Conservation (phyloP, 2,329 filamentous ascomycete species). For the Botrytis elliptica region DNA sequence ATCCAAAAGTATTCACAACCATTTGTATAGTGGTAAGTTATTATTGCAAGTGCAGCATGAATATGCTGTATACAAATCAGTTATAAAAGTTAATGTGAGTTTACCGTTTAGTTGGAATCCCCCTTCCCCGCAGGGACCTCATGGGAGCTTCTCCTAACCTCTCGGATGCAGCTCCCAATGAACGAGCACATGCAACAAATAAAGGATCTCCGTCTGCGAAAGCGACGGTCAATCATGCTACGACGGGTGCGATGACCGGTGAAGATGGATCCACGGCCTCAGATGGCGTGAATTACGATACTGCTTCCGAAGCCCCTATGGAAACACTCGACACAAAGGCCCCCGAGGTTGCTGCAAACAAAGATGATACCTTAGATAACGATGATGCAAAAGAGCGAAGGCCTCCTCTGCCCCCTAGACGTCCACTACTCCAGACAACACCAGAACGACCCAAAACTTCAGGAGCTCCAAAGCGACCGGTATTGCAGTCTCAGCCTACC, state of each 20-base stretch:
- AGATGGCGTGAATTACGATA: slow-evolving; percentile 7
- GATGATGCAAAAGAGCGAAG: slow-evolving; percentile 40
- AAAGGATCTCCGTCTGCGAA: slow-evolving; percentile 25
- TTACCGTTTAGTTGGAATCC: neutral
- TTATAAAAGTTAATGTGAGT: slow-evolving; percentile 4
- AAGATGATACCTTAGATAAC: slow-evolving; percentile 12
- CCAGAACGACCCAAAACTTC: slow-evolving; percentile 27
- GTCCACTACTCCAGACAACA: slow-evolving; percentile 37
- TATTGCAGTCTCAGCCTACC: slow-evolving; percentile 65
- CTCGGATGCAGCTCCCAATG: slow-evolving; percentile 24
- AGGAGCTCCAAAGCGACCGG: slow-evolving; percentile 34
- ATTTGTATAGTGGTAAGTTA: neutral
- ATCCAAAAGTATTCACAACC: neutral
- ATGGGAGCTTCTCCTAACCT: slow-evolving; percentile 29
- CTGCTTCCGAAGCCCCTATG: slow-evolving; percentile 2
- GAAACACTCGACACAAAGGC: slow-evolving; percentile 1
- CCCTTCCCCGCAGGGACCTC: slow-evolving; percentile 21
- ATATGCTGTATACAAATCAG: neutral
- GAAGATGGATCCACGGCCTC: slow-evolving; percentile 26
- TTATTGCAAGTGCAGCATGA: slow-evolving; percentile 3
- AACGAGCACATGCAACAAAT: slow-evolving; percentile 26
- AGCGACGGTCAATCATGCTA: slow-evolving; percentile 30
- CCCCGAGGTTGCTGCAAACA: neutral
- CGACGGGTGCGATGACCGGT: slow-evolving; percentile 31
- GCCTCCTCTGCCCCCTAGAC: slow-evolving; percentile 48